These are phyloP conservation scores for Debaryomycetaceae sp. DNA, from an alignment of 1,139 yeast species.

Conservation along the genomic window DNA sequence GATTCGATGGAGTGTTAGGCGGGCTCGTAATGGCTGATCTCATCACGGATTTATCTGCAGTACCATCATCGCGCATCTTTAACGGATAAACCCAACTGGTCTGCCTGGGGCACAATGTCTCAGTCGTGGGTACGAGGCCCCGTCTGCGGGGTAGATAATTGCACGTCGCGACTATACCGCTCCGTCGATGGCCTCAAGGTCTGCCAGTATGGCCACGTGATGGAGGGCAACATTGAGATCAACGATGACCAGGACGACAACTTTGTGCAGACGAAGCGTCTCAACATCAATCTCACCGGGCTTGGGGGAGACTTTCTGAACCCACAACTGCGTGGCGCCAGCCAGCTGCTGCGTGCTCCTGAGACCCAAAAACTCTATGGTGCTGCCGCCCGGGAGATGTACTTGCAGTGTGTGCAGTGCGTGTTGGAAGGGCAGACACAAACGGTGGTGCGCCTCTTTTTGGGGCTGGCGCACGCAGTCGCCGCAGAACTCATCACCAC, in stretches of 20 bases:
- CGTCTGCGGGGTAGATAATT: constrained; percentile 84
- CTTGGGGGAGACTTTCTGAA: constrained; percentile 17
- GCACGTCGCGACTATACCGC: constrained; percentile 74
- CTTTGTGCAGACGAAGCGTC: constrained; percentile 43
- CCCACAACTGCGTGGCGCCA: constrained; percentile 12
- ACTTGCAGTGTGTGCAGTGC: constrained; percentile 50
- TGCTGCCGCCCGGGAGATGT: constrained; percentile 42
- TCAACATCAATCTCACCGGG: constrained; percentile 34
- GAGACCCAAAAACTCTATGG: constrained; percentile 41
- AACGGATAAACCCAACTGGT: too few species aligned
- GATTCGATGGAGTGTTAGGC: too few species aligned
- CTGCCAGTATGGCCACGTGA: constrained; percentile 88
- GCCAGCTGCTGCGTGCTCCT: constrained; percentile 12
- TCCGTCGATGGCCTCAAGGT: constrained; percentile 70
- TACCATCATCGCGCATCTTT: too few species aligned
- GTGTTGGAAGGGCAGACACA: constrained; percentile 47
- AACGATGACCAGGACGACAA: constrained; percentile 69
- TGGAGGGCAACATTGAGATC: constrained; percentile 73
- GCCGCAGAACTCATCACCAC: constrained; percentile 27
- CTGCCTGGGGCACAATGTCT: constrained; percentile 17
- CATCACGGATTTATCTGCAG: too few species aligned
- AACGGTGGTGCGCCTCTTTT: constrained; percentile 17
- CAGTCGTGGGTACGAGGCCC: constrained; percentile 64
- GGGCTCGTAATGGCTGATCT: too few species aligned
- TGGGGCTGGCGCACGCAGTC: constrained; percentile 22